Evolutionary conservation across 108 stramenopile genomes (phyloP).

Genomic region (Epipyxis sp.): DNA sequence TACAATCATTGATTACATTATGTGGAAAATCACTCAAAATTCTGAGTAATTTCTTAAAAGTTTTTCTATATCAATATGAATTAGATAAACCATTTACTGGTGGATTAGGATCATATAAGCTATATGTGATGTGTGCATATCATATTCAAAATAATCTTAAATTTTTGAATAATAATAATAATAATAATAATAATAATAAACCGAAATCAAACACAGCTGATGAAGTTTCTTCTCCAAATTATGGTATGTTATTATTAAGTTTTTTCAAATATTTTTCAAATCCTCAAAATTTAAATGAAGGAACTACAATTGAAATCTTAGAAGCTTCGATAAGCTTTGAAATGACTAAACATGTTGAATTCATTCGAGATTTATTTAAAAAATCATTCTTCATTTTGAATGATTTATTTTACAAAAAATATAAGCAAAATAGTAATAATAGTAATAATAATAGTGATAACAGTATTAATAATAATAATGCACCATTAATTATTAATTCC

Average conservation of each 20-base stretch:
- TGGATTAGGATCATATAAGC: constrained; percentile 78
- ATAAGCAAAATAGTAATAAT: too few species aligned
- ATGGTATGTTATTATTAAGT: not conserved
- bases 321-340: not conserved
- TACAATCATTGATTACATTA: not conserved
- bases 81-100: constrained; percentile 88
- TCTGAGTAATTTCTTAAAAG: constrained; percentile 50
- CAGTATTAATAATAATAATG: too few species aligned
- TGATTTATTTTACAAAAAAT: not conserved
- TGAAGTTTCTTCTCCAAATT: not conserved
- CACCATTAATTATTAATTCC: too few species aligned
- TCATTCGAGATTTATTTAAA: not conserved
- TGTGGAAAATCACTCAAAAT: not conserved
- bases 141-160: not conserved
- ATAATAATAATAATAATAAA: not conserved
- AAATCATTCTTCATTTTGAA: not conserved
- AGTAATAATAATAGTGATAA: too few species aligned
- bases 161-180: not conserved
- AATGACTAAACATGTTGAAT: not conserved
- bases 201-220: not conserved
- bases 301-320: not conserved
- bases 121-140: constrained; percentile 71
- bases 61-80: constrained; percentile 67
- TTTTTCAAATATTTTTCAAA: not conserved
- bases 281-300: not conserved